Evolutionary conservation across 1,284 basidiomycete genomes (phyloP).

Genomic region (Xerocomus amazonicus): DNA sequence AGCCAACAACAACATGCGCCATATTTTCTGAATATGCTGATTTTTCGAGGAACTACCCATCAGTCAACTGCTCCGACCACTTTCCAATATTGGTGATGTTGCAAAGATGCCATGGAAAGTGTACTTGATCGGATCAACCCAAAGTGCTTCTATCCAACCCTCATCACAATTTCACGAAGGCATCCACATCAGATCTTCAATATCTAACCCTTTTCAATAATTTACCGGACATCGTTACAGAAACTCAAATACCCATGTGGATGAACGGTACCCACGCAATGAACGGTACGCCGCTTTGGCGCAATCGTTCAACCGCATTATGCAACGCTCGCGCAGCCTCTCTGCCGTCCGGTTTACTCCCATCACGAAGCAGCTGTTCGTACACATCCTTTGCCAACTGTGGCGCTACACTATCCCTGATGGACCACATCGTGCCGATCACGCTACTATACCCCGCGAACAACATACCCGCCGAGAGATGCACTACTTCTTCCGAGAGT

Average conservation of each 20-base stretch:
- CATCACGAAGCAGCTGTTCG: neutral
- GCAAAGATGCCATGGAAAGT: no score
- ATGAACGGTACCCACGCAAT: slow-evolving; percentile 1
- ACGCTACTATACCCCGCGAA: neutral
- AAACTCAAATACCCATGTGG: neutral
- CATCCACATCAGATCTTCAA: no score
- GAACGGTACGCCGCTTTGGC: neutral
- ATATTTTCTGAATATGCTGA: no score
- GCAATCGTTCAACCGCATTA: neutral
- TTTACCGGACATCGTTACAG: neutral
- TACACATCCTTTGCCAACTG: slow-evolving; percentile 1
- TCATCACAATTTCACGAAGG: no score
- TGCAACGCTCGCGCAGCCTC: slow-evolving; percentile 2
- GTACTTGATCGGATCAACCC: no score
- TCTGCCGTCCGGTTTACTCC: neutral
- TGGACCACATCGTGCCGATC: slow-evolving; percentile 6
- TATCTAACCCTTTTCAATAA: no score
- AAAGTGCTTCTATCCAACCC: no score
- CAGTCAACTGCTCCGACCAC: no score
- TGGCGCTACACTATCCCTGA: neutral
- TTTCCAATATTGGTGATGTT: no score
- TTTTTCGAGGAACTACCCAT: no score
- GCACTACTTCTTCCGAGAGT: slow-evolving; percentile 1
- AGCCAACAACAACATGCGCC: no score
- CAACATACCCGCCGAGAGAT: slow-evolving; percentile 3